Conservation (phyloP, 2,329 filamentous ascomycete genomes). For the Aspergillus sp. region DNA sequence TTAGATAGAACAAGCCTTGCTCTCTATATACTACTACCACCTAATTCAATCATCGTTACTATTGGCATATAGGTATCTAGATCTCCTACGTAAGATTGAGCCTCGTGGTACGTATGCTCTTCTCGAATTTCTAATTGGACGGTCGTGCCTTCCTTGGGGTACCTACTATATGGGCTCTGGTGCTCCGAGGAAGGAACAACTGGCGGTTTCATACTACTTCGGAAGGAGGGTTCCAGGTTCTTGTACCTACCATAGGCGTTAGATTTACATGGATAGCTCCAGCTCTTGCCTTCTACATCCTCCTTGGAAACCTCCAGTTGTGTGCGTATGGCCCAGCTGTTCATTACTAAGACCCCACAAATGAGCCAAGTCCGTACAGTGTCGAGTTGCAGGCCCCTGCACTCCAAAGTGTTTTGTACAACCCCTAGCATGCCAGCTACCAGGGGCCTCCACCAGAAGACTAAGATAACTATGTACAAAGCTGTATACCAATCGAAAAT, state of each 20-base stretch:
- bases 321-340: neutral
- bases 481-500: neutral
- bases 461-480: neutral
- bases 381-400: neutral
- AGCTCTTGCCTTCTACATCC: neutral
- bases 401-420: no score
- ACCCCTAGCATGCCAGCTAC: slow-evolving; percentile 12
- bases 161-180: no score
- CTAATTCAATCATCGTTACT: neutral
- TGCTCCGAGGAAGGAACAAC: neutral
- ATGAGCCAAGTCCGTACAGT: neutral
- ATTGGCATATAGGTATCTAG: no score
- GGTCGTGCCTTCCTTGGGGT: no score
- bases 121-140: no score
- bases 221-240: no score
- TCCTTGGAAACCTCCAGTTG: neutral
- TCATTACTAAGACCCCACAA: neutral
- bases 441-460: neutral
- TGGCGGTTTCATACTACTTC: neutral
- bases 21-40: neutral
- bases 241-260: neutral
- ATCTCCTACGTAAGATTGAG: no score
- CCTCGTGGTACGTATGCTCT: no score
- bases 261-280: no score
- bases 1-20: neutral